Percentiles rank a stretch among this genome's conserved stretches.
Conservation (phyloP, 306 rosid species). For the Delonix regia region DNA sequence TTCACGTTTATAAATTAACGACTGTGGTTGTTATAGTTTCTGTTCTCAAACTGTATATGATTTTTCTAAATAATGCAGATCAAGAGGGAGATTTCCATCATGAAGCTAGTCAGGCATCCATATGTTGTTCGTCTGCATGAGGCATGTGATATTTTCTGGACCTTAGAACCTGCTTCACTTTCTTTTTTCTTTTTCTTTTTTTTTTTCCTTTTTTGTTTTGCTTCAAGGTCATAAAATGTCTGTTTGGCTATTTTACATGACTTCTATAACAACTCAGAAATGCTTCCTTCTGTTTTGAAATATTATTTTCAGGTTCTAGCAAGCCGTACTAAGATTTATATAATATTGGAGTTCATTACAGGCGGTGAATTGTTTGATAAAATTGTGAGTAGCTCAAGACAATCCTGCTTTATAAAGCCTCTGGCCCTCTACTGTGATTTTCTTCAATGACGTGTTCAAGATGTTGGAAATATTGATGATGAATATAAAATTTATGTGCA, state of each 20-base stretch:
- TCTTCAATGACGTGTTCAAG: conserved; percentile 14
- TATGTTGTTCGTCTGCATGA: conserved; percentile 82
- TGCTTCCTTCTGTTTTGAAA: conserved; percentile 24
- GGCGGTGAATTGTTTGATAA: conserved; percentile 96
- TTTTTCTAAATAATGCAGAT: conserved; percentile 53
- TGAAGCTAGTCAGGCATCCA: conserved; percentile 96
- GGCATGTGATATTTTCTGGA: conserved; percentile 52
- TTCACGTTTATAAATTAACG: not conserved
- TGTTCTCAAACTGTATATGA: not conserved
- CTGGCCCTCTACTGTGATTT: not conserved
- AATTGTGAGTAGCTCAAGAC: conserved; percentile 68
- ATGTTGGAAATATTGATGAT: conserved; percentile 30
- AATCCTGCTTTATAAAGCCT: not conserved
- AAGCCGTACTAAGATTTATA: conserved; percentile 85
- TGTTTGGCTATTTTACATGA: conserved; percentile 13
- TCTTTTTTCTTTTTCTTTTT: not conserved
- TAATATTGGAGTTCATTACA: conserved; percentile 88
- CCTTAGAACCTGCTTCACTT: not conserved
- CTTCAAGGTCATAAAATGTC: not conserved
- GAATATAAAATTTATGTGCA: conserved; percentile 36
- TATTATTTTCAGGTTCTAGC: conserved; percentile 73
- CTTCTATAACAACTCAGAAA: not conserved
- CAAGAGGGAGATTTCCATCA: conserved; percentile 86
- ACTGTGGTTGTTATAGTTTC: not conserved
- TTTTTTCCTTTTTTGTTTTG: not conserved